phyloP scores from a whole-genome alignment of 176 grass and related monocot genomes.

The Triticum turgidum region DNA sequence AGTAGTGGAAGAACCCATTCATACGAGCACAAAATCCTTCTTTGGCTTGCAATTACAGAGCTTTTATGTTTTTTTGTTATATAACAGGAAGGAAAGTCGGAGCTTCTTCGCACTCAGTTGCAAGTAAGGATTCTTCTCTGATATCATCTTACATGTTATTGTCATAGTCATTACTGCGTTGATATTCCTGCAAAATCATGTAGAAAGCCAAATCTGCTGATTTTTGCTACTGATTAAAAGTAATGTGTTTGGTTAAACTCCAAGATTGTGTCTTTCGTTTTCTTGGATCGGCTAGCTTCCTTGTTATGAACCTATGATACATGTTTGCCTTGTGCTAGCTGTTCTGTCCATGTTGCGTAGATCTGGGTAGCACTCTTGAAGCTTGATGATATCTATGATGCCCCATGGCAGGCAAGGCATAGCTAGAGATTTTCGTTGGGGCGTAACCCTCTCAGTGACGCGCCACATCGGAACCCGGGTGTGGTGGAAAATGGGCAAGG shows the following conservation, averaged over 20 bases:
- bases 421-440: background rate
- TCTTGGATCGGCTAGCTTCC: constrained; percentile 9
- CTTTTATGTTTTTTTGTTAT: constrained; percentile 23
- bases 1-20: background rate
- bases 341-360: background rate
- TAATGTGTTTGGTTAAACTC: constrained; percentile 8
- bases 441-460: too few species aligned
- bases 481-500: too few species aligned
- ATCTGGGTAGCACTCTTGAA: background rate
- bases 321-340: background rate
- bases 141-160: constrained; percentile 1
- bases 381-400: background rate
- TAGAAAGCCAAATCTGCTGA: background rate
- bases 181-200: constrained; percentile 18
- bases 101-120: constrained; percentile 57
- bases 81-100: constrained; percentile 67
- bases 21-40: background rate
- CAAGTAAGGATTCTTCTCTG: constrained; percentile 61
- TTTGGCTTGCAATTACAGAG: constrained; percentile 3
- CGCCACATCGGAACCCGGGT: too few species aligned
- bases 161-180: background rate
- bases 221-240: background rate
- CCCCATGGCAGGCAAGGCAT: background rate
- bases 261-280: background rate
- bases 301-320: background rate